Percentiles rank a stretch among this genome's conserved stretches.
Evolutionary conservation across 306 rosid genomes (phyloP).

Genomic region (Vicia villosa): DNA sequence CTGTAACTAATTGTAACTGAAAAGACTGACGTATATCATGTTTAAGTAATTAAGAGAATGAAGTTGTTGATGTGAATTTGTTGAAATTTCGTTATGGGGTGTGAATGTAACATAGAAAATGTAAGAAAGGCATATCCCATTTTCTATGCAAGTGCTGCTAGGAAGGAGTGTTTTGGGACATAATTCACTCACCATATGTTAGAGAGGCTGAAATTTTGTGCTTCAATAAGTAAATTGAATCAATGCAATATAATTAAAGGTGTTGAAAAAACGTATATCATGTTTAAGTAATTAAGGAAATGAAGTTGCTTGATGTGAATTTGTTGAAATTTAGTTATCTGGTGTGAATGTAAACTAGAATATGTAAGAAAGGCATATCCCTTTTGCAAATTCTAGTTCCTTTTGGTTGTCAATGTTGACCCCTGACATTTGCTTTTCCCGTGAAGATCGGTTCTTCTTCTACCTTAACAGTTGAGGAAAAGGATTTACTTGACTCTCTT

Average conservation of each 20-base stretch:
- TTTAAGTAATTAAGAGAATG: background rate
- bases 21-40: background rate
- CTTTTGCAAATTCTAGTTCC: constrained; percentile 25
- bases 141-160: too few relatives aligned
- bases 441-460: constrained; percentile 60
- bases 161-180: too few relatives aligned
- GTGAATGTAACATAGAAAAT: background rate
- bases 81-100: constrained; percentile 11
- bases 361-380: background rate
- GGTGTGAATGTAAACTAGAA: background rate
- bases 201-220: too few relatives aligned
- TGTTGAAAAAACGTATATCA: background rate
- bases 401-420: constrained; percentile 28
- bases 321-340: constrained; percentile 3
- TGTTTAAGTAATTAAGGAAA: background rate
- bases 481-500: constrained; percentile 65
- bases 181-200: too few relatives aligned
- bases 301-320: background rate
- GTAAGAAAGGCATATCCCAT: background rate
- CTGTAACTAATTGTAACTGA: background rate
- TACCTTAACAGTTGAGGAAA: constrained; percentile 48
- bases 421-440: constrained; percentile 17
- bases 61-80: background rate
- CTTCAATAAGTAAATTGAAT: too few relatives aligned
- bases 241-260: too few relatives aligned